Conservation (phyloP, 2,329 filamentous ascomycete species). For the Xylaria multiplex region DNA sequence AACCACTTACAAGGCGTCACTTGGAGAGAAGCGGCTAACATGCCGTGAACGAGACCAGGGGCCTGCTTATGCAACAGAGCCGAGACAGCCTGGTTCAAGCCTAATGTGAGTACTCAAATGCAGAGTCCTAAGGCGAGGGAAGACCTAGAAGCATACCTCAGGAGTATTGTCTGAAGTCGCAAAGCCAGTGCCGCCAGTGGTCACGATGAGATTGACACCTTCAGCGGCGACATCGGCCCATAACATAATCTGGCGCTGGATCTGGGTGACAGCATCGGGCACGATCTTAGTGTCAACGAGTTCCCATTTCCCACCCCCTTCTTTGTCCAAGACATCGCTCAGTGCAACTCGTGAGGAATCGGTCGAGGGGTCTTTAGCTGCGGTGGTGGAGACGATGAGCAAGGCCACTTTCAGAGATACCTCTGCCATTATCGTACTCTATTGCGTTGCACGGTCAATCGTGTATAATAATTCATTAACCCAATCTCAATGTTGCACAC, state of each 20-base stretch:
- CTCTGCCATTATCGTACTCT: conserved; percentile 30
- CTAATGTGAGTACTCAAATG: conserved; percentile 7
- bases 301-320: conserved; percentile 77
- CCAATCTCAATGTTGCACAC: neutral
- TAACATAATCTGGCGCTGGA: conserved; percentile 75
- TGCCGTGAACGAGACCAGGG: conserved; percentile 91
- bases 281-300: conserved; percentile 78
- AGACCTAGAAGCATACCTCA: conserved; percentile 67
- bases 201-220: conserved; percentile 79
- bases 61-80: conserved; percentile 86
- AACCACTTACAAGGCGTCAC: conserved; percentile 84
- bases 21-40: conserved; percentile 84
- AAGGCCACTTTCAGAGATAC: conserved; percentile 75
- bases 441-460: conserved; percentile 48
- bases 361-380: conserved; percentile 78
- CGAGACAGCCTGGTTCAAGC: conserved; percentile 71
- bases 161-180: conserved; percentile 86
- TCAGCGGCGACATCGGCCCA: conserved; percentile 76
- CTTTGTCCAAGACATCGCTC: conserved; percentile 72
- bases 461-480: neutral
- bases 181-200: conserved; percentile 94
- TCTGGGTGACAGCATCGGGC: conserved; percentile 76
- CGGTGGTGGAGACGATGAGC: conserved; percentile 91
- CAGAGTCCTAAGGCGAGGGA: neutral
- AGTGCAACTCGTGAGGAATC: conserved; percentile 78